These are phyloP conservation scores for Murraya paniculata DNA, from an alignment of 345 rosid species.

Conservation along the genomic window DNA sequence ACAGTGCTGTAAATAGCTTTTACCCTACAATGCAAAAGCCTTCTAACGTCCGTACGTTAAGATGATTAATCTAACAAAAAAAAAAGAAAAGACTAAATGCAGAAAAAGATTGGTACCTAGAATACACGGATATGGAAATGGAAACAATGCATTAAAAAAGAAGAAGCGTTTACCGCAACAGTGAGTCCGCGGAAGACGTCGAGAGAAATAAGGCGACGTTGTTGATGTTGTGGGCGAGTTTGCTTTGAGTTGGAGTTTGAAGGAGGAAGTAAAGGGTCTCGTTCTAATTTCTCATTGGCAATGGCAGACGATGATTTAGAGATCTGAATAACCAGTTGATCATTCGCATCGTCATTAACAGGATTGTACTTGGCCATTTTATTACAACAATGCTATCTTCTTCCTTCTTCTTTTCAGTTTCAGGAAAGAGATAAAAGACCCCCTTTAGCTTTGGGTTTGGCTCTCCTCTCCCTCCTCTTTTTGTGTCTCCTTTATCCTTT, in stretches of 20 bases:
- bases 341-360: conserved; percentile 20
- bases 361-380: conserved; percentile 25
- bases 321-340: conserved; percentile 35
- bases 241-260: conserved; percentile 13
- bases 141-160: not conserved
- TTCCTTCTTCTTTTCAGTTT: not conserved
- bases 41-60: too few relatives aligned
- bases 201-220: conserved; percentile 52
- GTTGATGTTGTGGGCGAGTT: not conserved
- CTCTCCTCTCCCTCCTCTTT: not conserved
- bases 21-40: too few relatives aligned
- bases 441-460: not conserved
- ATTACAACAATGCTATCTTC: not conserved
- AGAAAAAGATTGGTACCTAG: too few relatives aligned
- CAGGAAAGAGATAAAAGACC: not conserved
- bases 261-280: conserved; percentile 7
- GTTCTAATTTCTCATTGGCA: not conserved
- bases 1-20: too few relatives aligned
- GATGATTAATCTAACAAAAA: too few relatives aligned
- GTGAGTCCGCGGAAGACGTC: conserved; percentile 80
- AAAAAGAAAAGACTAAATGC: too few relatives aligned
- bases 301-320: conserved; percentile 13
- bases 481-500: not conserved
- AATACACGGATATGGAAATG: too few relatives aligned
- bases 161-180: conserved; percentile 39